Evolutionary conservation across 768 basidiomycete species (phyloP), one percentile per base, ranked within the genome.

Genomic region (Glaciozyma antarctica): DNA sequence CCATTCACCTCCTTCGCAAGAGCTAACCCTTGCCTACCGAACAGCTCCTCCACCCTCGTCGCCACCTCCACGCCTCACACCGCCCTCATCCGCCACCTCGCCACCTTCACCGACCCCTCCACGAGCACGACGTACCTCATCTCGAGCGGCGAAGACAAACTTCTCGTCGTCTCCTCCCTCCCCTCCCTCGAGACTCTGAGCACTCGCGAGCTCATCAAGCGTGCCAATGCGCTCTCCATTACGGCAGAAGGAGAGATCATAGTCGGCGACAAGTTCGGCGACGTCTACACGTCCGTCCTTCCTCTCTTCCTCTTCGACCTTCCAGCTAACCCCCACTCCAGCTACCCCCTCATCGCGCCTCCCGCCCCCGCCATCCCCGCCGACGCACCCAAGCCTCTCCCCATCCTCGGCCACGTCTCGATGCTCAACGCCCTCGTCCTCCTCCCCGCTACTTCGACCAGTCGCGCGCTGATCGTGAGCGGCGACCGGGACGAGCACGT

Each of bases 401-500:
- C 90, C 60, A 76, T 92, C 47, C 79, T 94, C 0, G 94, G 95
- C 13, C 95, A 99, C 74, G 84, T 87, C 2, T 95, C 92, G 17
- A 83, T 90, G 49, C 77, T 98, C 63, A 94, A 87, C 16, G 77
- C 81, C 1, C 86, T 88, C 75, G 72, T 86, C 52, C 82, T 94
- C 61, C 82, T 85, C 0, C 75, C 76, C 0, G 85, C 88, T 13
- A 56, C 3, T 1, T 5, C 19, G 55, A 80, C 60, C 30, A 16
- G 5, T 34, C 55, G 32, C 26, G 13, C 55, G 22, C 85, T 81
- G 73, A 85, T 99, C 72, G 81, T 97, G 68, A 90, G 91, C 0
- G 87, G 90, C 0, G 95, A 98, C 74, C 79, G 95, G 53, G 95
- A 99, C 73, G 95, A 98, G 75, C 95, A 98, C 74, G 87, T 99